Percentiles rank a stretch among this genome's conserved stretches.
These are phyloP conservation scores for Aureobasidium sp. DNA, from an alignment of 2,329 filamentous ascomycete species.

Conservation along the genomic window DNA sequence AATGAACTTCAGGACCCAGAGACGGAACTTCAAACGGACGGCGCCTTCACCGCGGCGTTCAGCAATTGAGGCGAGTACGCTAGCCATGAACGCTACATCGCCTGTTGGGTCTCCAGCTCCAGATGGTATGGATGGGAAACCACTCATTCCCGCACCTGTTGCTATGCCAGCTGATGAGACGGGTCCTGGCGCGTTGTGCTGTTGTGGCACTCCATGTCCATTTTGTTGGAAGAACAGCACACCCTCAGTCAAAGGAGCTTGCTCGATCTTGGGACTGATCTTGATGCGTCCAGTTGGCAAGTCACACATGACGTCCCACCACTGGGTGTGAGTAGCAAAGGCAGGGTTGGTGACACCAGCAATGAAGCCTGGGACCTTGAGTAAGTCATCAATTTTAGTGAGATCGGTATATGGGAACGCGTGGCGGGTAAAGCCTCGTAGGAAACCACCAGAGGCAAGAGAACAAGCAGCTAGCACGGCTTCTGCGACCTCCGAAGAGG, in stretches of 20 bases:
- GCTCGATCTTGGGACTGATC: slow-evolving; percentile 82
- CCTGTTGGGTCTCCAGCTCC: slow-evolving; percentile 61
- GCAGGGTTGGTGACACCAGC: slow-evolving; percentile 96
- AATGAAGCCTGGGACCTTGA: slow-evolving; percentile 95
- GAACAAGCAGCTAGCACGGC: slow-evolving; percentile 97
- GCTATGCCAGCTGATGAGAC: slow-evolving; percentile 23
- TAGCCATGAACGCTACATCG: slow-evolving; percentile 80
- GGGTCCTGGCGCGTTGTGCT: slow-evolving; percentile 10
- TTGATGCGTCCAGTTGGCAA: slow-evolving; percentile 86
- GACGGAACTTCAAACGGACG: slow-evolving; percentile 84
- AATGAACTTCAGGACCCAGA: slow-evolving; percentile 88
- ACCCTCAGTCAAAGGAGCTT: slow-evolving; percentile 73
- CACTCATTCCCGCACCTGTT: slow-evolving; percentile 28
- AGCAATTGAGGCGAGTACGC: slow-evolving; percentile 73
- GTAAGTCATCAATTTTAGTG: slow-evolving; percentile 91
- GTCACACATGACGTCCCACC: slow-evolving; percentile 97
- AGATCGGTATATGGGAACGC: slow-evolving; percentile 98
- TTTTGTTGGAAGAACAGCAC: slow-evolving; percentile 67
- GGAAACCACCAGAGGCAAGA: slow-evolving; percentile 81
- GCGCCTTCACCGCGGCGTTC: slow-evolving; percentile 83
- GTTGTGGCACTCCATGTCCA: neutral
- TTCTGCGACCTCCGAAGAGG: slow-evolving; percentile 92
- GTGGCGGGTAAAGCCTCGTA: slow-evolving; percentile 89
- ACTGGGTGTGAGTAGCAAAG: slow-evolving; percentile 89
- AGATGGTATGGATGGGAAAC: slow-evolving; percentile 13